phyloP scores from a whole-genome alignment of 345 rosid genomes.

The Fremontodendron californicum region DNA sequence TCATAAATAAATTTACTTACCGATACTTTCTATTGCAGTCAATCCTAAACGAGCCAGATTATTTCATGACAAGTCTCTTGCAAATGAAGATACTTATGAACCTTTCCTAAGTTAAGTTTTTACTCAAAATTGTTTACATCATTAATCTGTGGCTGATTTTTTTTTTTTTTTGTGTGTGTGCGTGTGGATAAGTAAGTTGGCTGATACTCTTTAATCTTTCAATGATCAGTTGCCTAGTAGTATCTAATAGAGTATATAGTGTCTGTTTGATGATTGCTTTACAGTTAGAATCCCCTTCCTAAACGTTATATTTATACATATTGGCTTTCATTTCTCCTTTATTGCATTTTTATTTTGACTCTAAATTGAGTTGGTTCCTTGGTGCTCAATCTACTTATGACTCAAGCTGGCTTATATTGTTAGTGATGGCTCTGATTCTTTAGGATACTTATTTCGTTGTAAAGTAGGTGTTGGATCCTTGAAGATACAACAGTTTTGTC shows the following conservation, averaged over 20 bases:
- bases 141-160: background rate
- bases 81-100: constrained; percentile 74
- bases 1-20: constrained; percentile 18
- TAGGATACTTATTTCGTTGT: background rate
- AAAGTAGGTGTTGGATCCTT: background rate
- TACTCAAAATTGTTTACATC: constrained; percentile 10
- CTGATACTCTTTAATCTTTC: background rate
- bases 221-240: background rate
- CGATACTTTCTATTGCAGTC: constrained; percentile 44
- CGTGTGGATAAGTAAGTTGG: background rate
- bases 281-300: background rate
- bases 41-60: constrained; percentile 87
- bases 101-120: constrained; percentile 87
- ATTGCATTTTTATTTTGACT: background rate
- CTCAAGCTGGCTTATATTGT: background rate
- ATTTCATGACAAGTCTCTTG: constrained; percentile 81
- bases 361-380: background rate
- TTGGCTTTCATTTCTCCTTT: background rate
- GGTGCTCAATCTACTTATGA: background rate
- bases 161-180: background rate
- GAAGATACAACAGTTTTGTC: background rate
- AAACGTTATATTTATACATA: background rate
- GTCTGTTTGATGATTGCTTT: background rate
- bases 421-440: background rate
- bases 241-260: background rate